A percentile compares a stretch with the other conserved stretches of the same genome.
These are phyloP conservation scores for Pseudocercospora fuligena DNA, from an alignment of 2,329 filamentous ascomycete species.

Conservation along the genomic window DNA sequence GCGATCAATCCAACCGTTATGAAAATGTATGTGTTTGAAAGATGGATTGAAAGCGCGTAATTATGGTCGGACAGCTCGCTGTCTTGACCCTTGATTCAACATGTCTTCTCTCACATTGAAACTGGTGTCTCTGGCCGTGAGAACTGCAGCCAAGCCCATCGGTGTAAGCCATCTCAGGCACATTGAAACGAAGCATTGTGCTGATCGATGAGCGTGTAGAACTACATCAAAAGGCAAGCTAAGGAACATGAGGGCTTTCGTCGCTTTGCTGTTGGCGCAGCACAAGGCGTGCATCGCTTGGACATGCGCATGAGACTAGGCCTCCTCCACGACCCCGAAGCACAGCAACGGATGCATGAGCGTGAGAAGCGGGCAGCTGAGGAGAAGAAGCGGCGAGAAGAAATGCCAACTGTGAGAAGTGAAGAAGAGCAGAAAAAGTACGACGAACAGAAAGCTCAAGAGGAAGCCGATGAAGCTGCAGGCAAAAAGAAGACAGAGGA, in stretches of 20 bases:
- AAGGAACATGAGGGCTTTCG: slow-evolving; percentile 71
- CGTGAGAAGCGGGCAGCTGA: slow-evolving; percentile 61
- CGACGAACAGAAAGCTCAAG: slow-evolving; percentile 51
- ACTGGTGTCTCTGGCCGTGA: slow-evolving; percentile 66
- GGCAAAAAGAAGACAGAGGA: slow-evolving; percentile 49
- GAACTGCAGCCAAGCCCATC: slow-evolving; percentile 70
- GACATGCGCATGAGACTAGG: slow-evolving; percentile 72
- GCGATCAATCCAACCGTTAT: neutral
- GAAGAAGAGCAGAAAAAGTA: slow-evolving; percentile 64
- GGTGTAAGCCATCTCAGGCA: slow-evolving; percentile 56
- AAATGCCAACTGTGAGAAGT: slow-evolving; percentile 65
- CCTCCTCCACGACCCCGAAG: slow-evolving; percentile 64
- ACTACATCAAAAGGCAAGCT: slow-evolving; percentile 69
- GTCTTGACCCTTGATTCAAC: slow-evolving; percentile 15
- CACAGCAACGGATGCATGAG: slow-evolving; percentile 57
- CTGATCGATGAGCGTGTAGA: slow-evolving; percentile 50
- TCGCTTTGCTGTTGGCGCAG: slow-evolving; percentile 63
- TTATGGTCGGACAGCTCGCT: slow-evolving; percentile 2
- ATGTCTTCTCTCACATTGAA: slow-evolving; percentile 69
- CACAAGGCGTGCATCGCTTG: slow-evolving; percentile 66
- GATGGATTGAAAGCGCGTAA: slow-evolving; percentile 2
- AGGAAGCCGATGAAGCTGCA: slow-evolving; percentile 40
- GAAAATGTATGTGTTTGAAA: neutral
- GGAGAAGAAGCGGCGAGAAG: slow-evolving; percentile 56
- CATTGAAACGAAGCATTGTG: slow-evolving; percentile 3